Evolutionary conservation across 2,329 filamentous ascomycete genomes (phyloP).

Genomic region (Hirsutella thompsonii): DNA sequence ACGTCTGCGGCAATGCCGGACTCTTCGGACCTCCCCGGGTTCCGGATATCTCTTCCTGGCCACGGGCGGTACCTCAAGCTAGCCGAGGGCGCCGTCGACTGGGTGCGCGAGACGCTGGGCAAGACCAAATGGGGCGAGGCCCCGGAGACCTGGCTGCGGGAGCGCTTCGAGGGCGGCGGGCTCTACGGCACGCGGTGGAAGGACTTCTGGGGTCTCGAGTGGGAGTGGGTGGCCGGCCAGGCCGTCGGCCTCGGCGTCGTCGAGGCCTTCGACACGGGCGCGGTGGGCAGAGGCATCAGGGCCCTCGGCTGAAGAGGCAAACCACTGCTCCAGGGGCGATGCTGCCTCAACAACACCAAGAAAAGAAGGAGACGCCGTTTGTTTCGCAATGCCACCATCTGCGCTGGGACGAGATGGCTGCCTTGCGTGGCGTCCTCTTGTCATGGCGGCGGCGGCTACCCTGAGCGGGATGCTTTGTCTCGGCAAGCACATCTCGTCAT

Average conservation of each 20-base stretch:
- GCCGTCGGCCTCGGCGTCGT: conserved; percentile 57
- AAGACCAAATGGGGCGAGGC: conserved; percentile 50
- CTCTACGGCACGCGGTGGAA: conserved; percentile 41
- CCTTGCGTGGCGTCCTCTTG: too few relatives aligned
- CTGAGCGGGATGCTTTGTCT: too few relatives aligned
- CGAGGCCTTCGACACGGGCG: conserved; percentile 63
- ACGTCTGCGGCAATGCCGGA: conserved; percentile 2
- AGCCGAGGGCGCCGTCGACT: conserved; percentile 44
- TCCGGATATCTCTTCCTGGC: conserved; percentile 51
- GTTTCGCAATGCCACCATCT: background rate
- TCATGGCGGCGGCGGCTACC: too few relatives aligned
- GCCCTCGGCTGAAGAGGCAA: conserved; percentile 13
- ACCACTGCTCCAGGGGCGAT: too few relatives aligned
- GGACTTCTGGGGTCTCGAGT: conserved; percentile 54
- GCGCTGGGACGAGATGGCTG: too few relatives aligned
- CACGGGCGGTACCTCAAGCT: conserved; percentile 57
- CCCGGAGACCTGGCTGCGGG: conserved; percentile 46
- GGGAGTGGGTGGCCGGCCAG: conserved; percentile 60
- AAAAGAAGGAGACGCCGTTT: too few relatives aligned
- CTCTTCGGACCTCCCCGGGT: conserved; percentile 7
- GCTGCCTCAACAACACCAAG: too few relatives aligned
- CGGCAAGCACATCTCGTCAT: too few relatives aligned
- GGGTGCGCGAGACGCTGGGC: conserved; percentile 45
- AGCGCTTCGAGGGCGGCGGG: conserved; percentile 58
- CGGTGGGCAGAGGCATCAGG: conserved; percentile 56